Base-by-base conservation (phyloP, 2,329 filamentous ascomycete genomes). In the Aspergillus tanneri region DNA sequence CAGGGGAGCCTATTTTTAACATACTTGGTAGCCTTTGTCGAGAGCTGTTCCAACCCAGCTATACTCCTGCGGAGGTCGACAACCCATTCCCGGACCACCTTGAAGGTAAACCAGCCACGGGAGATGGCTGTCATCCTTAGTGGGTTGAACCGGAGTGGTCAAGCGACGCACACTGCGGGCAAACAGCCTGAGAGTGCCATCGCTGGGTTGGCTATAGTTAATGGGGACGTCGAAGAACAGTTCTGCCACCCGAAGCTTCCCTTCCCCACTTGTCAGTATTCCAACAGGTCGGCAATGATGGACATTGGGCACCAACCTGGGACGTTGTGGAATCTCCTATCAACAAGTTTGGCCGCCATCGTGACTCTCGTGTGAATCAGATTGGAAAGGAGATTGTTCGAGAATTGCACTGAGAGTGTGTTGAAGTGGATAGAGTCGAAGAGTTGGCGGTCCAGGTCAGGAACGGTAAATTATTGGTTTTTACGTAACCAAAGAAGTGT, bases 171-270 rank as follows among this genome's bases (percentile, higher is more conserved):
- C 87, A 44, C 82, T 86, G 43, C 90, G 85, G 25, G 82, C 90
- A 68, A 96, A 96, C 27, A 96, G 76, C 46, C 81, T 82, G 53
- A 96, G 77, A 4, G 75, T 82, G 39, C 80, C 81, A 23, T 77
- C 73, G 3, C 74, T 65, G 1, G 83, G 83, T 46, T 84, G 79
- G 53, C 72, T 71, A 69, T 95, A 87, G 72, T 95, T 87, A 52
- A 88, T 78, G 3, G 91, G 90, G 9, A 96, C 90, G 57, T 89
- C 80, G 70, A 96, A 96, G 75, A 90, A 87, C 61, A 92, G 79
- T 67, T 96, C 90, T 2, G 87, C 87, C 52, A 95, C 80, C 51
- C 81, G 77, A 37, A 95, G 77, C 64, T 85, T 86, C 40, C 89
- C 89, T 90, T 14, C 47, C 48, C 42, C 42, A 41, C 43, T n/a